phyloP scores from a whole-genome alignment of 495 filamentous ascomycete genomes.

The Penicillium lagena region DNA sequence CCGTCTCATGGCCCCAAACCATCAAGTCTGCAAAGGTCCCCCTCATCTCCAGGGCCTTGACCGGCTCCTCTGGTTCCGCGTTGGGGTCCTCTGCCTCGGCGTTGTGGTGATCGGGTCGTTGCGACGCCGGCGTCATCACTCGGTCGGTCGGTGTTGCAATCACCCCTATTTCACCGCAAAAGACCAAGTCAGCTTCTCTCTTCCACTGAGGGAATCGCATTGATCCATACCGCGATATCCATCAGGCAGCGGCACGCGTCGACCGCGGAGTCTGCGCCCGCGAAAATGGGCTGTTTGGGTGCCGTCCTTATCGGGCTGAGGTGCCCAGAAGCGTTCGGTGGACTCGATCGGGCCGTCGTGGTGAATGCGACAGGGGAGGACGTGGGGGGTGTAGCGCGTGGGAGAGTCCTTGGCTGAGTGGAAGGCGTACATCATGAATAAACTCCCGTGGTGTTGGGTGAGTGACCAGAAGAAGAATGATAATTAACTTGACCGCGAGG shows the following conservation, averaged over 20 bases:
- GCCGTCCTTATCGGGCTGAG: constrained; percentile 38
- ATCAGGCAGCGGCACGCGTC: constrained; percentile 58
- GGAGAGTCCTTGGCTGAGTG: constrained; percentile 14
- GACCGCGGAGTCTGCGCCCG: constrained; percentile 73
- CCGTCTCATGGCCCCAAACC: constrained; percentile 77
- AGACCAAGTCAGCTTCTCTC: neutral
- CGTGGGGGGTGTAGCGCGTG: constrained; percentile 54
- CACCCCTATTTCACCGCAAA: constrained; percentile 21
- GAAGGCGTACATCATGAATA: constrained; percentile 32
- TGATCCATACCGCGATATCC: constrained; percentile 60
- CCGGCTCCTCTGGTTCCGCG: constrained; percentile 35
- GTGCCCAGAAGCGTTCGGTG: constrained; percentile 65
- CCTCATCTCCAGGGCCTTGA: constrained; percentile 56
- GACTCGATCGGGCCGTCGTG: constrained; percentile 67
- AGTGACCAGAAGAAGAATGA: no score
- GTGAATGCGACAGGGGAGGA: constrained; percentile 80
- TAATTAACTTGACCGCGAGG: no score
- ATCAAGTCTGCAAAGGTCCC: constrained; percentile 69
- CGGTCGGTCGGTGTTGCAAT: constrained; percentile 34
- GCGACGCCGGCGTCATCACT: constrained; percentile 10
- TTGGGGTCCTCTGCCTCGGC: constrained; percentile 25
- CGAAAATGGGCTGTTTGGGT: constrained; percentile 66
- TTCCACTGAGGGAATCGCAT: neutral
- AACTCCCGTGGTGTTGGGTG: no score
- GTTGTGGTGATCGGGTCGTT: constrained; percentile 31